phyloP scores from a whole-genome alignment of 108 stramenopile species.

The Cylindrotheca closterium region DNA sequence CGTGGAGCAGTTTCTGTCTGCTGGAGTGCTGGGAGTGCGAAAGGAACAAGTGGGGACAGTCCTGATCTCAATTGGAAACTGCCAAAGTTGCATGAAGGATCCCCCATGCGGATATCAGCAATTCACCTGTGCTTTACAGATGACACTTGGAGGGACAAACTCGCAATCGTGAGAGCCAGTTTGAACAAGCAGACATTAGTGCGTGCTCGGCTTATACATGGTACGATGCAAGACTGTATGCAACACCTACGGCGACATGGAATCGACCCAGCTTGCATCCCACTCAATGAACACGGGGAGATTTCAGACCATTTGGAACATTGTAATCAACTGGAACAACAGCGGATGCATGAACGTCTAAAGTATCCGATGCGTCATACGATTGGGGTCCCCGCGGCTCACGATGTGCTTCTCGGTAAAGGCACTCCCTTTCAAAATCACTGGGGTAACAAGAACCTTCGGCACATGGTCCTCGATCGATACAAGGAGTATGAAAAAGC shows the following conservation, averaged over 20 bases:
- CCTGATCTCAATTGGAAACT: neutral
- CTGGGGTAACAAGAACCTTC: too few relatives aligned
- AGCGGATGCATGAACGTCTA: neutral
- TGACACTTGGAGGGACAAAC: neutral
- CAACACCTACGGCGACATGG: neutral
- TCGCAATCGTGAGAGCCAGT: neutral
- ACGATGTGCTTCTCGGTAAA: too few relatives aligned
- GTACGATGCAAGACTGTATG: neutral
- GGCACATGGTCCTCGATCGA: too few relatives aligned
- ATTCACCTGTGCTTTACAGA: slow-evolving; percentile 6
- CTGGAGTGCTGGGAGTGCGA: neutral
- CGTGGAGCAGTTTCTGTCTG: neutral
- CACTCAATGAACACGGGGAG: neutral
- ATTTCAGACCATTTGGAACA: neutral
- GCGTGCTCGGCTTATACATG: too few relatives aligned
- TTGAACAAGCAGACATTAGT: neutral
- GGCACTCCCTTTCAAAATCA: too few relatives aligned
- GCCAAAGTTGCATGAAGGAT: neutral
- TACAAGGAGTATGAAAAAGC: too few relatives aligned
- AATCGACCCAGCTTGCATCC: neutral
- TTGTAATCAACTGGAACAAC: neutral
- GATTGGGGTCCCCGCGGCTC: neutral
- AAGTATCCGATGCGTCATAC: neutral
- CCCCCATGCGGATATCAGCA: slow-evolving; percentile 5
- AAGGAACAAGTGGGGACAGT: neutral